Percentiles rank a stretch among this genome's conserved stretches.
These are phyloP conservation scores for Pelagomonas calceolata DNA, from an alignment of 108 stramenopile genomes.

Conservation along the genomic window DNA sequence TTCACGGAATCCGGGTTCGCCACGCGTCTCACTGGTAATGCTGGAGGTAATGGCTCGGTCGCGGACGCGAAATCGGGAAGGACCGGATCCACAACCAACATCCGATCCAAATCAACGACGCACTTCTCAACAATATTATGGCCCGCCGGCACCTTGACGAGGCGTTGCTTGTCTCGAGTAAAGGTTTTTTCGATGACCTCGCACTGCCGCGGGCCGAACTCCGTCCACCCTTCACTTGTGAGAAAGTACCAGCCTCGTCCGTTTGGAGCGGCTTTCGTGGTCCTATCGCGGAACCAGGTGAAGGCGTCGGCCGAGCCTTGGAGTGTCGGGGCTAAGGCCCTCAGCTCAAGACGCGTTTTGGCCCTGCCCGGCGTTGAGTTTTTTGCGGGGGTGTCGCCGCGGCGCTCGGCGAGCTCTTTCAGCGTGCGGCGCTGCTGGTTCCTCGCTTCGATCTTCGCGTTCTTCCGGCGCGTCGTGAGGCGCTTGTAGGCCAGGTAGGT, in stretches of 20 bases:
- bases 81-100: neutral
- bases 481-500: no score
- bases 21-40: neutral
- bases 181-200: neutral
- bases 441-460: no score
- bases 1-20: neutral
- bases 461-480: no score
- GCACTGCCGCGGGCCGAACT: neutral
- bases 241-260: neutral
- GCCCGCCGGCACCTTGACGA: neutral
- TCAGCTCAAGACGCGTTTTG: no score
- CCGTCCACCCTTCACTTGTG: neutral
- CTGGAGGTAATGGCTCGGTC: neutral
- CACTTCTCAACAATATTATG: neutral
- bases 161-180: neutral
- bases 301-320: neutral
- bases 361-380: no score
- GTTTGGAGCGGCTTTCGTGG: neutral
- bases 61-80: neutral
- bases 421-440: no score
- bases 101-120: neutral
- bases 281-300: neutral
- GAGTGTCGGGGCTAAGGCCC: no score
- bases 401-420: no score
- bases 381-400: no score